Base-by-base conservation (phyloP, 208 protist genomes). In the Crithidia brevicula region DNA sequence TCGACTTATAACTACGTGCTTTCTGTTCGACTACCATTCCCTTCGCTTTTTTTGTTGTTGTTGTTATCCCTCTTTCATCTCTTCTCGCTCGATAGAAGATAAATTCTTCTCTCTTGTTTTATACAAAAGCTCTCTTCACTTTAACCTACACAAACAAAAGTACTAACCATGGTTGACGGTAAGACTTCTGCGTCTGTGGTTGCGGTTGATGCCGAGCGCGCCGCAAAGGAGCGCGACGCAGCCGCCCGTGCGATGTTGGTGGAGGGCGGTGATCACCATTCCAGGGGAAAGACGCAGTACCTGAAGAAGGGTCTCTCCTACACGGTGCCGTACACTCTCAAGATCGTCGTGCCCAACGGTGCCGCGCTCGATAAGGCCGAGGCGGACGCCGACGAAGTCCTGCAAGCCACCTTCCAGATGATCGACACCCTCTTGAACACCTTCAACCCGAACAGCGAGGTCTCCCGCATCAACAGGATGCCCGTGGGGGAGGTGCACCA, bases 281-380 rank as follows among this genome's bases (percentile, higher is more conserved):
- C 61, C 20, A 38, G 23, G 25, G 56, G 59, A 20, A 70, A 78
- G 27, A 51, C 63, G 36, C 81, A 72, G 51, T 51, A 86, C 49
- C 77, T 75, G 27, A 49, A 84, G 59, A 80, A 72, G 8, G 89
- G 81, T 31, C 51, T 94, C 23, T 57, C 70, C 34, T 74, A 86
- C 76, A 92, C 89, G 3, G 84, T 94, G 18, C 89, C 89, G 27
- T 94, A 89, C 66, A 79, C 81, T 2, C 82, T 94, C 22, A 75
- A 62, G 53, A 56, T 89, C 25, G 83, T 86, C 28, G 59, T 82
- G n/a, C 50, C 74, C 5, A 69, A 65, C 38, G 59, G 62, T 15
- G 58, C 74, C 3, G 59, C 61, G 18, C 61, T 69, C n/a, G 56
- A 65, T 18, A 72, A 71, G 46, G 68, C 67, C 25, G 53, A 53